Evolutionary conservation across 495 filamentous ascomycete species (phyloP), one percentile per base, ranked within the genome.

Genomic region (Talaromyces wortmannii): DNA sequence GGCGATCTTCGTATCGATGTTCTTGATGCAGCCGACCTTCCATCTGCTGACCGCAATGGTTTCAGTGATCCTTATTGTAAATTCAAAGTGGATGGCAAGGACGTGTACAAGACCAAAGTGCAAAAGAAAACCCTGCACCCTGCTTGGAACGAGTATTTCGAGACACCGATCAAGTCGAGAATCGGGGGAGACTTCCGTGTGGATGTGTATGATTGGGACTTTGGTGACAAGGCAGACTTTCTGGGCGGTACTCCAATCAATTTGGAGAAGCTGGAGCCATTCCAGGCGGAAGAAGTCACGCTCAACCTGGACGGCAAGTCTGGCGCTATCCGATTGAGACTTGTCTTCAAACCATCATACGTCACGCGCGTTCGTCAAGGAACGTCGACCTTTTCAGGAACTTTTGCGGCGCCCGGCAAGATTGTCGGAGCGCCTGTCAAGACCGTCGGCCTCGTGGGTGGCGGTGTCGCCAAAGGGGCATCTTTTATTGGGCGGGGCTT

Each of bases 121-220:
- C 88, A 92, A 65, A 97, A 97, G 83, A 99, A 97, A 79, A 97
- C 92, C 0, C 79, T 97, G 10, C 85, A 92, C 58, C 94, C 94
- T 7, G 80, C 84, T 0, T 99, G 94, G 94, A 97, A 97, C 62
- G 95, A 99, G 63, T 86, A 82, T 63, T 97, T 97, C 65, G 94
- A 97, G 63, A 78, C 87, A 5, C 77, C 85, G 4, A 71, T 99
- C 61, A 83, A 85, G 43, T 92, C 89, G 4, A 75, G 94, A 33
- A 95, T 90, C 7, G 91, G 83, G 0, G 87, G 91, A n/a, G 77
- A 91, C 11, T 94, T 97, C 74, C 81, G 79, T 17, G 86, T 91
- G 54, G 85, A 87, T 45, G 82, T 97, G 6, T 94, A 87, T 65
- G 94, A 99, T 66, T 99, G 91, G 85, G 94, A 99, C 66, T 90